Evolutionary conservation across 2,329 filamentous ascomycete genomes (phyloP).

Genomic region (Teratosphaeria epicoccoides): DNA sequence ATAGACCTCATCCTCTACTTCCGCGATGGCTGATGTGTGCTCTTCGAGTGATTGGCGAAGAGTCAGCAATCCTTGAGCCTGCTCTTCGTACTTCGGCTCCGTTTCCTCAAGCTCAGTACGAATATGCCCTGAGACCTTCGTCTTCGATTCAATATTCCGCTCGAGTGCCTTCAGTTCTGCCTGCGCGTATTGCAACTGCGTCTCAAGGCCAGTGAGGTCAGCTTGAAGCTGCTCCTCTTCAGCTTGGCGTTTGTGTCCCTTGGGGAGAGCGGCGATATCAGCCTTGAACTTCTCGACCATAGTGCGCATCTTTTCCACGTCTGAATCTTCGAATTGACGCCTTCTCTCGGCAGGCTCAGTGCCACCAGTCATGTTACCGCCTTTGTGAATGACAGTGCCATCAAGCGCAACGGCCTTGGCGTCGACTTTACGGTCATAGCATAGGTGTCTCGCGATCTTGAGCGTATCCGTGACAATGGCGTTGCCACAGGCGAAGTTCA

Average conservation of each 20-base stretch:
- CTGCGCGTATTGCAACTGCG: slow-evolving; percentile 58
- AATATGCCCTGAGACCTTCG: slow-evolving; percentile 65
- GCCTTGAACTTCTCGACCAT: slow-evolving; percentile 64
- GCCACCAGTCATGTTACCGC: slow-evolving; percentile 91
- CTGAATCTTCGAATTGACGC: slow-evolving; percentile 71
- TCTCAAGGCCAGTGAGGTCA: slow-evolving; percentile 69
- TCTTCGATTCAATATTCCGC: slow-evolving; percentile 75
- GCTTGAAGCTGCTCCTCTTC: slow-evolving; percentile 74
- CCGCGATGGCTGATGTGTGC: slow-evolving; percentile 56
- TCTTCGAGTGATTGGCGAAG: slow-evolving; percentile 46
- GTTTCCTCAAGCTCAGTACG: slow-evolving; percentile 64
- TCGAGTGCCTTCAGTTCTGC: slow-evolving; percentile 69
- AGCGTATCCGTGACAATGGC: slow-evolving; percentile 88
- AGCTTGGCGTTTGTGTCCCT: slow-evolving; percentile 60
- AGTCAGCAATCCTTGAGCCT: slow-evolving; percentile 56
- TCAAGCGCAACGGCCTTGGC: slow-evolving; percentile 92
- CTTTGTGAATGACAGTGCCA: slow-evolving; percentile 94
- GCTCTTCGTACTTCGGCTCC: slow-evolving; percentile 66
- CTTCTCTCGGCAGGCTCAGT: slow-evolving; percentile 66
- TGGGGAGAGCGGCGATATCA: slow-evolving; percentile 71
- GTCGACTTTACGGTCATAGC: slow-evolving; percentile 72
- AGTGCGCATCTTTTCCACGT: slow-evolving; percentile 74
- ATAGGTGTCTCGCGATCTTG: slow-evolving; percentile 76
- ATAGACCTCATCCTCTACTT: slow-evolving; percentile 84
- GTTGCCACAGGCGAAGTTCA: slow-evolving; percentile 89